Evolutionary conservation across 1,284 basidiomycete genomes (phyloP).

Genomic region (Boletellus deceptivus): DNA sequence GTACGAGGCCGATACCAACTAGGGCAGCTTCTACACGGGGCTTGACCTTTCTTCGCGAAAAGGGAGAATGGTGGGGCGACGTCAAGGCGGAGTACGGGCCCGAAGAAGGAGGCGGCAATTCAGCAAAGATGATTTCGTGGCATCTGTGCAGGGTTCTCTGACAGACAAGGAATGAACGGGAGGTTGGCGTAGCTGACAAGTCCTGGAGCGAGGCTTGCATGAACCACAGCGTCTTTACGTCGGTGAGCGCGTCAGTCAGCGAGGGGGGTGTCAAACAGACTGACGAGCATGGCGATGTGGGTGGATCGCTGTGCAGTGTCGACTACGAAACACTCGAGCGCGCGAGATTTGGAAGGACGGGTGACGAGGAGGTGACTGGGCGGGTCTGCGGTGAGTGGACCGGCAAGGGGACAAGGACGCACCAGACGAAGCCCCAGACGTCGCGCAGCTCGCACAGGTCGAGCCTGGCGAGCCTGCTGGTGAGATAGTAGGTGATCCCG

Average conservation of each 20-base stretch:
- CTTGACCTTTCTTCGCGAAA: constrained; percentile 65
- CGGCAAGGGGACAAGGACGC: constrained; percentile 15
- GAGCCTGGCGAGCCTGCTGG: constrained; percentile 76
- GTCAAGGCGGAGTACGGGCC: constrained; percentile 64
- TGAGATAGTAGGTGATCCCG: constrained; percentile 95
- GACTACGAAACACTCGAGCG: constrained; percentile 89
- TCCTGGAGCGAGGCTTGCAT: constrained; percentile 95
- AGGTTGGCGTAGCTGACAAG: constrained; percentile 65
- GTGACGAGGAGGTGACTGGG: constrained; percentile 88
- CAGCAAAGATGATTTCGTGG: constrained; percentile 96
- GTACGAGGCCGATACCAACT: constrained; percentile 82
- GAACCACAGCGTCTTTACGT: constrained; percentile 87
- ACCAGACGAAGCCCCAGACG: constrained; percentile 98
- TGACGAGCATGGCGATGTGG: constrained; percentile 89
- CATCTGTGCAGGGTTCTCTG: constrained; percentile 90
- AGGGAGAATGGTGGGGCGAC: constrained; percentile 47
- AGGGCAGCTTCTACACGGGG: constrained; percentile 71
- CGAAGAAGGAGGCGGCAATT: constrained; percentile 65
- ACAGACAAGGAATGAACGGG: constrained; percentile 87
- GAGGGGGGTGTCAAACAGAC: constrained; percentile 36
- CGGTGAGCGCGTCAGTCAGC: constrained; percentile 18
- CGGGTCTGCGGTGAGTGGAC: not conserved
- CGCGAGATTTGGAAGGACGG: constrained; percentile 83
- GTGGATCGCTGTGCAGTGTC: constrained; percentile 85
- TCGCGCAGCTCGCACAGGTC: constrained; percentile 83